Base-by-base conservation (phyloP, 2,329 filamentous ascomycete genomes). In the Nemania serpens region DNA sequence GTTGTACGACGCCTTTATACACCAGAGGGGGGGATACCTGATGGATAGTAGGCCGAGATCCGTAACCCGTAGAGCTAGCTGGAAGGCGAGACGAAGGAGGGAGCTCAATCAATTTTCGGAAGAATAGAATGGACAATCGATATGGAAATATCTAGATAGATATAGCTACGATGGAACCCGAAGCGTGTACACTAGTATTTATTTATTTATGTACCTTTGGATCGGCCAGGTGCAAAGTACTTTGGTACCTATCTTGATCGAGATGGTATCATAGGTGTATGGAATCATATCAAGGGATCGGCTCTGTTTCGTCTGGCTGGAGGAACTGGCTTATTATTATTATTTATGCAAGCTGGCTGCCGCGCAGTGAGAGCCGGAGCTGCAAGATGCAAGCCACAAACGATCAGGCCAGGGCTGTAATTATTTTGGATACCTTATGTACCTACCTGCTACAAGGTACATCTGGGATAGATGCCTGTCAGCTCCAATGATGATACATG, bases 291-390 rank as follows among this genome's bases (percentile, higher is more conserved):
- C 48, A 39, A 57, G 55, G 55, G 51, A 50, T 59, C 33, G 55
- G 33, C 25, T 29, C 25, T 29, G 4, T 7, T 29, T 36, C 48
- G 54, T 22, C 59, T 34, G n/a, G 18, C 37, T 46, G 22, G 33
- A 29, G 46, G 46, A 17, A 39, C 20, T 43, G 66, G 68, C 66
- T 65, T 59, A 64, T 56, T 51, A 59, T 62, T 61, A 58, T 66
- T 69, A 66, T 68, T 69, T 68, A 67, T 69, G 66, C 68, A 68
- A n/a, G 62, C 63, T 61, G 55, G 25, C 62, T 54, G 63, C 47
- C 64, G 69, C 65, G 64, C 67, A 41, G 17, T 55, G 34, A 17
- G 54, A 65, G 63, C 66, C 65, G 63, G 61, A 59, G 51, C 52
- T 62, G 58, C 61, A 63, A 57, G 46, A 45, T 61, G 54, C 60